A percentile compares a stretch with the other conserved stretches of the same genome.
Conservation (phyloP, 2,329 filamentous ascomycete genomes). For the Geosmithia morbida region DNA sequence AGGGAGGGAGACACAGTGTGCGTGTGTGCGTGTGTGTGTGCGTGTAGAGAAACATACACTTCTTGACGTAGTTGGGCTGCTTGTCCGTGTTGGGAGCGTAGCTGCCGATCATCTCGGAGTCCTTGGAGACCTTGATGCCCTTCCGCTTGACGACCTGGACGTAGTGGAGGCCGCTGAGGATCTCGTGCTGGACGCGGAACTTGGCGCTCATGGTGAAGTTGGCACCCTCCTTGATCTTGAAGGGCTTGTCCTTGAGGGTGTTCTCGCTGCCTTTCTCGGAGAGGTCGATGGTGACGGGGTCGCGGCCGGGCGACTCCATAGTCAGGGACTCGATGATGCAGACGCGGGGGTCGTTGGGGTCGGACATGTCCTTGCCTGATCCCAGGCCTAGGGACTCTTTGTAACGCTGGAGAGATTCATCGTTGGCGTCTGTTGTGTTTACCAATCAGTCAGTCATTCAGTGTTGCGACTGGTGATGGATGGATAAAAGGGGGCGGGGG, state of each 20-base stretch:
- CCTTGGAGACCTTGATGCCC: conserved; percentile 77
- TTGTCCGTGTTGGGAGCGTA: conserved; percentile 88
- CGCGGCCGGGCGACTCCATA: conserved; percentile 70
- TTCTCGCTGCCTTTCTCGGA: conserved; percentile 57
- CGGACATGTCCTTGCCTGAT: conserved; percentile 55
- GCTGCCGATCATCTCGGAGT: conserved; percentile 96
- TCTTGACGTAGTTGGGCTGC: conserved; percentile 75
- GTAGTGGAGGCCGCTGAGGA: conserved; percentile 90
- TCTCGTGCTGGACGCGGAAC: conserved; percentile 95
- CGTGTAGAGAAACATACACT: too few relatives aligned
- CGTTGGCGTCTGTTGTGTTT: conserved; percentile 52
- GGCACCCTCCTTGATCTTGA: conserved; percentile 92
- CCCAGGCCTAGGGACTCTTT: conserved; percentile 89
- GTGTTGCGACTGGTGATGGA: too few relatives aligned
- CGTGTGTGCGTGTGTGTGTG: too few relatives aligned
- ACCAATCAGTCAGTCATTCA: too few relatives aligned
- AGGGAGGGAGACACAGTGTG: too few relatives aligned
- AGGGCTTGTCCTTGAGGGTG: conserved; percentile 78
- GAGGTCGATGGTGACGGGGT: conserved; percentile 81
- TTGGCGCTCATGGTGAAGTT: conserved; percentile 88
- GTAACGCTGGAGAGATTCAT: conserved; percentile 94
- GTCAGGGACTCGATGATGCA: conserved; percentile 89
- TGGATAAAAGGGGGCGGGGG: too few relatives aligned
- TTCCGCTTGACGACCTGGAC: conserved; percentile 87
- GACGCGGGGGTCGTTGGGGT: conserved; percentile 71